A percentile compares a stretch with the other conserved stretches of the same genome.
Conservation (phyloP, 352 stramenopile species). For the Globisporangium spiculum region DNA sequence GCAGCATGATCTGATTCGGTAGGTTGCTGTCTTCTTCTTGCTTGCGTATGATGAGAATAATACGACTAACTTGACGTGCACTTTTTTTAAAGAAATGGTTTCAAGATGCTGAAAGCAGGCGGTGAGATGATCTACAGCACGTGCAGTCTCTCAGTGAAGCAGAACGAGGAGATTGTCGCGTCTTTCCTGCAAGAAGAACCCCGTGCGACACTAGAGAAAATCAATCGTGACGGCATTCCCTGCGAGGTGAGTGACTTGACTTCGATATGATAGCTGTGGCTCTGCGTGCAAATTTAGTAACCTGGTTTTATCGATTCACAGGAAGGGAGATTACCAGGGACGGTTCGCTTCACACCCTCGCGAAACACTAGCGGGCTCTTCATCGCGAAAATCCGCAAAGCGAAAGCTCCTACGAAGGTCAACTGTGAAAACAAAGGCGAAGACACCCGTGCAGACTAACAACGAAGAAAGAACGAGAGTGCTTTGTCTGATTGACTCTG, state of each 20-base stretch:
- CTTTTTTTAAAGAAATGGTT: constrained; percentile 60
- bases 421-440: neutral
- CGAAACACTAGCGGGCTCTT: constrained; percentile 72
- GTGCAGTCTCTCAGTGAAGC: constrained; percentile 89
- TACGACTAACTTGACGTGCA: constrained; percentile 1
- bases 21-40: neutral
- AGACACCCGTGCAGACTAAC: neutral
- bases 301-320: constrained; percentile 13
- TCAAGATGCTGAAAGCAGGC: constrained; percentile 80
- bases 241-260: constrained; percentile 35
- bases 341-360: constrained; percentile 70
- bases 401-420: neutral
- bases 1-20: constrained; percentile 57
- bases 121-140: constrained; percentile 95
- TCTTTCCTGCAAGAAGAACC: constrained; percentile 64
- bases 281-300: neutral
- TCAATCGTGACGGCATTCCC: constrained; percentile 39
- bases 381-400: constrained; percentile 59
- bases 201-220: constrained; percentile 32
- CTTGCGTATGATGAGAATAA: neutral
- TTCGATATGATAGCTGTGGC: neutral
- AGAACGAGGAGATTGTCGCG: constrained; percentile 93
- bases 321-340: constrained; percentile 46
- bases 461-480: neutral
- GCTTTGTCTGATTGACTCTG: neutral